Base-by-base conservation (phyloP, 2,329 filamentous ascomycete genomes). In the Ceratocystis variospora region DNA sequence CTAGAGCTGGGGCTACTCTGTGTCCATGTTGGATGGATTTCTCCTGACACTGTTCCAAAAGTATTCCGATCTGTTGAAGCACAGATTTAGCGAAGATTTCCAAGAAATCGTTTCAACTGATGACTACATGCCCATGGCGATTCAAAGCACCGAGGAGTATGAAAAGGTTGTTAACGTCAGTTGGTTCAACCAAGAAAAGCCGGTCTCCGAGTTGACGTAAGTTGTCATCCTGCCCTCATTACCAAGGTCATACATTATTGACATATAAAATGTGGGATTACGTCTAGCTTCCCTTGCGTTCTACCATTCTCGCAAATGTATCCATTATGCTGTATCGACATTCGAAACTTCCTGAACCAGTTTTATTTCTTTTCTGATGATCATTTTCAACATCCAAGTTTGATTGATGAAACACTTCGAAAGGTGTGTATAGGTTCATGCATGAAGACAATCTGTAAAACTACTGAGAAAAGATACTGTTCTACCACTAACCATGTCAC, bases 41-140 rank as follows among this genome's bases (percentile, higher is more conserved):
- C 80, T 97, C 10, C 81, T 97, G n/a, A 87, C 82, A 0, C 78
- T 99, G 5, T 99, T 99, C 74, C 87, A 93, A 70, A 96, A 93
- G 74, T 99, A 99, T 74, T 90, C 92, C 0, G 89, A 95, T 70
- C 79, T 97, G 8, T 81, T 99, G 66, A 96, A 96, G 76, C 85
- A 84, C 68, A 84, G 91, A 59, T 99, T 97, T 73, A 96, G 90
- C 73, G 89, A 95, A 70, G 93, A 97, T 75, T 99, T 99, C 73
- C 88, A 95, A 74, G 93, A 97, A 81, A 87, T 87, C 71, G 84
- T 87, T 17, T 86, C 89, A n/a, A 96, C 90, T 0, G 94, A 99
- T 74, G 94, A 99, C 75, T 99, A 99, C 76, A 99, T 99, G 93
- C 95, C 94, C 1, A 97, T 99, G 94, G 89, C 90, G 1, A 96